Conservation (phyloP, 2,329 filamentous ascomycete genomes). For the Hypoxylon sp. region DNA sequence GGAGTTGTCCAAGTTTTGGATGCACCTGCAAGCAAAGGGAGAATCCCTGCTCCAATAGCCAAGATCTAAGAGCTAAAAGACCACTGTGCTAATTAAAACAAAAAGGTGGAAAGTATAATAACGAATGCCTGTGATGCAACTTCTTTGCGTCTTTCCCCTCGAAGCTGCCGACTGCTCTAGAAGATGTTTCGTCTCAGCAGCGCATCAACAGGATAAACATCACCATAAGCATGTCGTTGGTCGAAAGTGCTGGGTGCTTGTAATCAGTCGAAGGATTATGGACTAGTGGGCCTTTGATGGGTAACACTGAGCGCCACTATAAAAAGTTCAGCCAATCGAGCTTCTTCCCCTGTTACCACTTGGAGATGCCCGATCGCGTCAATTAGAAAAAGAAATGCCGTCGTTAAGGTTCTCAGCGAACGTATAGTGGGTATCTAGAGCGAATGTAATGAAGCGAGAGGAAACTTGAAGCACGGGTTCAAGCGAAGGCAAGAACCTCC, state of each 20-base stretch:
- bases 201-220: conserved; percentile 39
- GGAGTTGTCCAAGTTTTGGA: conserved; percentile 36
- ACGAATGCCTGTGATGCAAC: conserved; percentile 30
- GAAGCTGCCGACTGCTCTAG: background rate
- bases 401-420: conserved; percentile 20
- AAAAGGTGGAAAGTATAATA: conserved; percentile 31
- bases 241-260: conserved; percentile 1
- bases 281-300: conserved; percentile 39
- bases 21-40: conserved; percentile 40
- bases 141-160: conserved; percentile 18
- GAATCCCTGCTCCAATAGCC: conserved; percentile 43
- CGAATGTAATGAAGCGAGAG: conserved; percentile 31
- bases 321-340: conserved; percentile 37
- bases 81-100: conserved; percentile 31
- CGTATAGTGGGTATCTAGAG: conserved; percentile 23
- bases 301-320: conserved; percentile 42
- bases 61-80: conserved; percentile 39
- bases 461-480: conserved; percentile 13
- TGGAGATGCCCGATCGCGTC: conserved; percentile 27
- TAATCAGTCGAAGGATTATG: conserved; percentile 33
- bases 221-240: conserved; percentile 27
- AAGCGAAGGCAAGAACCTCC: conserved; percentile 35
- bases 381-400: conserved; percentile 27
- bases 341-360: conserved; percentile 17
- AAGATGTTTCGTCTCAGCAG: conserved; percentile 16